These are phyloP conservation scores for Penicillium simplicissimum DNA, from an alignment of 495 filamentous ascomycete genomes.

Conservation along the genomic window DNA sequence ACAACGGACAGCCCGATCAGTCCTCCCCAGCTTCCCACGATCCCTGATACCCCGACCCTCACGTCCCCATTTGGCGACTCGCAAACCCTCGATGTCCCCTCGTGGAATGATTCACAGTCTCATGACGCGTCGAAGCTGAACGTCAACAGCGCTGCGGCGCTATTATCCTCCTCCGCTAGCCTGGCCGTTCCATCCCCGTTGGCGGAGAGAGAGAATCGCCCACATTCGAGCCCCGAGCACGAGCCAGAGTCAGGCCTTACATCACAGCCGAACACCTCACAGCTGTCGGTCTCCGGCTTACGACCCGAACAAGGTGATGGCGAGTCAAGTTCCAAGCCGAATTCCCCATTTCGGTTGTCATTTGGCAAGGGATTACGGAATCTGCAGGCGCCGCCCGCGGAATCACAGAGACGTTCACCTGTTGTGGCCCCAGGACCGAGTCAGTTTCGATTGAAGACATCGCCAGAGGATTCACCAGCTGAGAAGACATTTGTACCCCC, in stretches of 20 bases:
- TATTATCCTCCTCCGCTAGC: conserved; percentile 37
- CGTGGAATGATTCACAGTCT: conserved; percentile 24
- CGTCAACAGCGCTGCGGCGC: conserved; percentile 24
- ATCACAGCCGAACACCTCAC: conserved; percentile 33
- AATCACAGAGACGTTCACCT: conserved; percentile 34
- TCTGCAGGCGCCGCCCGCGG: conserved; percentile 22
- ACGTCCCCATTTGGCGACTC: conserved; percentile 25
- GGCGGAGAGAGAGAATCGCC: conserved; percentile 30
- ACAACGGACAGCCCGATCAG: conserved; percentile 25
- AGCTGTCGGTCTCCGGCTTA: conserved; percentile 24
- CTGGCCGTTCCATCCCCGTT: conserved; percentile 32
- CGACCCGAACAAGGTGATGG: conserved; percentile 32
- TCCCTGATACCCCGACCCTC: conserved; percentile 33
- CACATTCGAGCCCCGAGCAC: conserved; percentile 40
- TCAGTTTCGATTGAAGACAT: conserved; percentile 39
- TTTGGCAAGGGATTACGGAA: conserved; percentile 35
- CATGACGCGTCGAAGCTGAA: conserved; percentile 31
- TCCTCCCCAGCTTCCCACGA: conserved; percentile 39
- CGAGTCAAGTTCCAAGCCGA: conserved; percentile 35
- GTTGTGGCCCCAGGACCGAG: conserved; percentile 29
- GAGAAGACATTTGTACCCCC: conserved; percentile 32
- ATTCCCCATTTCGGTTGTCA: conserved; percentile 41
- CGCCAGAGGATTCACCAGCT: conserved; percentile 32
- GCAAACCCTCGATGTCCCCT: conserved; percentile 18
- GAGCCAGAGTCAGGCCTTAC: conserved; percentile 27